Evolutionary conservation across 1,139 yeast genomes (phyloP), one percentile per base, ranked within the genome.

Genomic region (Scheffersomyces parashehatae): DNA sequence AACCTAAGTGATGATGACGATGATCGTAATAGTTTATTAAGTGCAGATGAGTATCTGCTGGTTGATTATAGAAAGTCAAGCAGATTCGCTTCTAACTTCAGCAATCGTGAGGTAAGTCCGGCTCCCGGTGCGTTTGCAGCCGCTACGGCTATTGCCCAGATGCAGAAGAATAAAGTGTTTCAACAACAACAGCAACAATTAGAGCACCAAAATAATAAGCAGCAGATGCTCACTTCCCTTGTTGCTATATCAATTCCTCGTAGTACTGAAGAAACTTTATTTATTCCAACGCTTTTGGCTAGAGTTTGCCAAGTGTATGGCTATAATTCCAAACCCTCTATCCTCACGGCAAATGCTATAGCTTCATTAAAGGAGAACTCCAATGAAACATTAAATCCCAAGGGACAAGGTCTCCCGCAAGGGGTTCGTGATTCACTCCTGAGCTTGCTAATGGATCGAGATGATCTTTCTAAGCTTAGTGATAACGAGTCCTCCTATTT

Each of bases 51-150:
- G 36, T 32, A 38, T n/a, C 43, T 38, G 44, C 46, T 47, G 43
- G 38, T 43, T 46, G 31, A 31, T 13, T 31, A 31, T 14, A 31
- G 35, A 20, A 31, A 31, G 13, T 13, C 20, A 20, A 31, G 20
- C 12, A 11, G 24, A n/a, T 31, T 14, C 15, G 15, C 35, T 14
- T 14, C 35, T 52, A 55, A 36, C 47, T 63, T 32, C 39, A 41
- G 51, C 24, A 55, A 53, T 35, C 57, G 81, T 48, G 85, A 82
- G 53, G 81, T 78, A 41, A 71, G 70, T 33, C 88, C 86, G 41
- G 91, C 91, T 0, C 91, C 93, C 0, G 91, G 89, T 4, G 82
- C 89, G 2, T 73, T 73, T 60, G 85, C 87, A 2, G 91, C 91
- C 3, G 89, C 89, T 3, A 80, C 88, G 37, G 83, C 88, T 7